Evolutionary conservation across 2,329 filamentous ascomycete species (phyloP), one percentile per base, ranked within the genome.

Genomic region (Zelopaecilomyces penicillatus): DNA sequence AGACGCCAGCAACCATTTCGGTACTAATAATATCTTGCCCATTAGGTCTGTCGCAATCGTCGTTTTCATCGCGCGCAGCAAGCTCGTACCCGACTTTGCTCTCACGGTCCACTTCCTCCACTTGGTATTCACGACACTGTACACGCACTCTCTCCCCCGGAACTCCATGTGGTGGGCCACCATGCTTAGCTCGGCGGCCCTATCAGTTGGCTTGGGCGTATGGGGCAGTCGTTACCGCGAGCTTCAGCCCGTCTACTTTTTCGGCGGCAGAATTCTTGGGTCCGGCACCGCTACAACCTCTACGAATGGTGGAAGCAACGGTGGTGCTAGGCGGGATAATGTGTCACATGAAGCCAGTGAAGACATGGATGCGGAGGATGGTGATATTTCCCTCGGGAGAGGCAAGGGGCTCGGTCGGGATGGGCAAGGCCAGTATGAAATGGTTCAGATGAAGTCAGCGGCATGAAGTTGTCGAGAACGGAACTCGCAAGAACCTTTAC

Each of bases 151-250:
- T 7, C 61, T 97, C 29, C 93, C 93, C 2, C 73, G 76, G 7
- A 83, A 91, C 62, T 67, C 80, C 51, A 83, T 94, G 57, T 98
- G 93, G 93, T 98, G 93, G 91, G 70, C 69, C 46, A 66, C 73
- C 52, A 76, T 78, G 73, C 52, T 61, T 8, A 58, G 56, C 10
- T 76, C 75, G 2, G 66, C 69, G 35, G 65, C 62, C 4, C 44
- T 71, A 3, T 67, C 69, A 30, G 65, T 75, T 6, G 78, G 71
- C 39, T 70, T 93, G 2, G 90, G 87, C 4, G 83, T 94, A 33
- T 97, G 91, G 87, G 87, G 83, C 3, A 97, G 91, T 61, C 87
- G 83, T 58, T 94, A 89, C 73, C 76, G 91, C 49, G 93, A 98
- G 66, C 69, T 98, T 45, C 76, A 81, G 57, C 91, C 93, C 8